Percentiles rank a stretch among this genome's conserved stretches.
Evolutionary conservation across 108 stramenopile genomes (phyloP).

Genomic region (Aurantiochytrium sp.): DNA sequence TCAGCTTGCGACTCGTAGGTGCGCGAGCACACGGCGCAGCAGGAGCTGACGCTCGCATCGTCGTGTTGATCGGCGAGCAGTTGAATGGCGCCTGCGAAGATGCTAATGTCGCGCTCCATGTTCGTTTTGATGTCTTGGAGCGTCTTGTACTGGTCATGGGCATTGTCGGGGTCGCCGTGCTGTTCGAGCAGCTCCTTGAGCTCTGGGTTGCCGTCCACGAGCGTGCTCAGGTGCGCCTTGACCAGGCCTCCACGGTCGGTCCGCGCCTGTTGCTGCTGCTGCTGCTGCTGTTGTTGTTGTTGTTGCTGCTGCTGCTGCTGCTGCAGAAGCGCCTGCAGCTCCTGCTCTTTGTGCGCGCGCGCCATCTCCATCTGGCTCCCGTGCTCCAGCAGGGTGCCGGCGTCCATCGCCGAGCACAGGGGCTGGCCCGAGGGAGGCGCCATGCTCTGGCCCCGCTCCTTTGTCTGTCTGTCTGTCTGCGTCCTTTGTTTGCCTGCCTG

Average conservation of each 20-base stretch:
- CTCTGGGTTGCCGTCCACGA: neutral
- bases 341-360: neutral
- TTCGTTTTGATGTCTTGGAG: neutral
- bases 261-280: neutral
- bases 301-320: neutral
- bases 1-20: neutral
- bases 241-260: neutral
- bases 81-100: neutral
- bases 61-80: neutral
- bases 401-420: neutral
- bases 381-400: neutral
- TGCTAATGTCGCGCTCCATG: constrained; percentile 10
- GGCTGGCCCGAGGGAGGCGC: neutral
- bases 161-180: neutral
- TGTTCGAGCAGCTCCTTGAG: constrained; percentile 6
- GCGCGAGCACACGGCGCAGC: constrained; percentile 13
- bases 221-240: neutral
- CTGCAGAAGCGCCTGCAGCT: neutral
- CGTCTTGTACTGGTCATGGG: neutral
- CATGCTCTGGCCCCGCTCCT: neutral
- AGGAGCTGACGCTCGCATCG: neutral
- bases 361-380: neutral
- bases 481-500: neutral
- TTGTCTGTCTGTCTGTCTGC: neutral
- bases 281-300: too few relatives aligned